Evolutionary conservation across 2,329 filamentous ascomycete species (phyloP).

Genomic region (Daldinia sp.): DNA sequence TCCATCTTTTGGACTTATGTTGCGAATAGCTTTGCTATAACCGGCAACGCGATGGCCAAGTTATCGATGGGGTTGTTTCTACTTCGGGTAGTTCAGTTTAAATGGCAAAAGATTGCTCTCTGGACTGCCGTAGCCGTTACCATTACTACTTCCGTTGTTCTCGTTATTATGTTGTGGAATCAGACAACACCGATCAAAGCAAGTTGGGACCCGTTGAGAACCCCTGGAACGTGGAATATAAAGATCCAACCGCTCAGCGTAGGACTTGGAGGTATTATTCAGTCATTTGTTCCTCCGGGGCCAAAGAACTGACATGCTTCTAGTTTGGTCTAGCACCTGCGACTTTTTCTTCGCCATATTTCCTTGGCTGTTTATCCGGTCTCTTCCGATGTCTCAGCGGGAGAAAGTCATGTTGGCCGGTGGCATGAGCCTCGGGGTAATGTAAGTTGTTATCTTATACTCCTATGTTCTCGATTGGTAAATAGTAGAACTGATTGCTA

Average conservation of each 20-base stretch:
- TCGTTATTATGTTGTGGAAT: conserved; percentile 56
- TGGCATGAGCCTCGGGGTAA: conserved; percentile 49
- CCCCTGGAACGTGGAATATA: conserved; percentile 53
- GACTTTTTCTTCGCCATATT: conserved; percentile 48
- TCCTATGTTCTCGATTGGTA: not conserved
- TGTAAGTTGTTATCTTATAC: conserved; percentile 39
- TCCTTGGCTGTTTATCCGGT: conserved; percentile 49
- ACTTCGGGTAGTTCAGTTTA: conserved; percentile 54
- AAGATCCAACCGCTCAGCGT: conserved; percentile 55
- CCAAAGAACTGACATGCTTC: conserved; percentile 33
- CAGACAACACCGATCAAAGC: conserved; percentile 54
- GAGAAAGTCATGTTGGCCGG: conserved; percentile 49
- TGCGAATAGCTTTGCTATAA: conserved; percentile 55
- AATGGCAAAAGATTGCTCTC: conserved; percentile 52
- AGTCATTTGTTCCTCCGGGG: not conserved
- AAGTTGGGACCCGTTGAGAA: conserved; percentile 55
- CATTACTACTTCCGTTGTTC: conserved; percentile 49
- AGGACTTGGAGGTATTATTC: conserved; percentile 50
- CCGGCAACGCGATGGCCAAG: conserved; percentile 56
- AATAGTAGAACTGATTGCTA: conserved; percentile 11
- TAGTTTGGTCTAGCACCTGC: conserved; percentile 55
- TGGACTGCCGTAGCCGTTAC: conserved; percentile 53
- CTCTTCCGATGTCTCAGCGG: conserved; percentile 46
- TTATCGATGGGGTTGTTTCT: conserved; percentile 56
- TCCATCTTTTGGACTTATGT: conserved; percentile 57